A percentile compares a stretch with the other conserved stretches of the same genome.
These are phyloP conservation scores for Aquilaria sinensis DNA, from an alignment of 345 rosid genomes.

Conservation along the genomic window DNA sequence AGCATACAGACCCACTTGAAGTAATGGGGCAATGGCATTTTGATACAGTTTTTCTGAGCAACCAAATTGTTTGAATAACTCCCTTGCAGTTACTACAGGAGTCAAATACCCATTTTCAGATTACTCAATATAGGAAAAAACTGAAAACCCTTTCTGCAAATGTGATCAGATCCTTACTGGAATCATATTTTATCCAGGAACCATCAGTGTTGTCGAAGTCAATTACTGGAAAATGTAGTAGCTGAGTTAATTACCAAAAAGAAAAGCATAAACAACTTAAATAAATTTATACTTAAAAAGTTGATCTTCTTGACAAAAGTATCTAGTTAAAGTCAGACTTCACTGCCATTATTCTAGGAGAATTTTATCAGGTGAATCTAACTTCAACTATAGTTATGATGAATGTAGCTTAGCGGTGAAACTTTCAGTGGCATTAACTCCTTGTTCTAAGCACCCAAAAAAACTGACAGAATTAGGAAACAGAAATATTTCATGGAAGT, in stretches of 20 bases:
- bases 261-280: background rate
- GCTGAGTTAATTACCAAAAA: conserved; percentile 2
- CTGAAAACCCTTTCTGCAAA: conserved; percentile 3
- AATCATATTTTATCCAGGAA: conserved; percentile 62
- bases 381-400: too few relatives aligned
- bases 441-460: too few relatives aligned
- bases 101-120: conserved; percentile 16
- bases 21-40: conserved; percentile 38
- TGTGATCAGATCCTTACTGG: conserved; percentile 35
- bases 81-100: conserved; percentile 55
- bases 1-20: conserved; percentile 61
- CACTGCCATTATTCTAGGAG: too few relatives aligned
- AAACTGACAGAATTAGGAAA: too few relatives aligned
- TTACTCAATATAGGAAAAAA: conserved; percentile 11
- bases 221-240: conserved; percentile 36
- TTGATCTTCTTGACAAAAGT: too few relatives aligned
- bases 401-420: too few relatives aligned
- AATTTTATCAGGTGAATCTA: too few relatives aligned
- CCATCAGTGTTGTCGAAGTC: conserved; percentile 66
- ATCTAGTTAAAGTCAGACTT: too few relatives aligned
- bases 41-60: conserved; percentile 48
- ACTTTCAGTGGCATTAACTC: too few relatives aligned
- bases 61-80: conserved; percentile 55
- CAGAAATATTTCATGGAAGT: too few relatives aligned
- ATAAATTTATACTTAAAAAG: background rate